Evolutionary conservation across 495 filamentous ascomycete genomes (phyloP).

Genomic region (Bacidia gigantensis): DNA sequence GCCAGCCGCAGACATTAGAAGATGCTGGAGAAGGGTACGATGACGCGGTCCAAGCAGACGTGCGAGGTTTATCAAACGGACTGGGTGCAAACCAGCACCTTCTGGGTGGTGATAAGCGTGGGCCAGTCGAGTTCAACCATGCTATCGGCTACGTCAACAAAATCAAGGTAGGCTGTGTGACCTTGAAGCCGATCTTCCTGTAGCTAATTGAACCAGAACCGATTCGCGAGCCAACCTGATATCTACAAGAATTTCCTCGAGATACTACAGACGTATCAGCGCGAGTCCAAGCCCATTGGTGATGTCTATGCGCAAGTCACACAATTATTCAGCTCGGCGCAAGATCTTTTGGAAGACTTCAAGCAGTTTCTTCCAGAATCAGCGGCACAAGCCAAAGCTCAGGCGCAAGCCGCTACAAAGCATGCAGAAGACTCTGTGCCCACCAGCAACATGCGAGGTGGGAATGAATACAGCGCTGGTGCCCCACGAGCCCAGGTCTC

Average conservation of each 20-base stretch:
- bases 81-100: conserved; percentile 40
- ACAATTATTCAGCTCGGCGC: conserved; percentile 78
- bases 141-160: conserved; percentile 99
- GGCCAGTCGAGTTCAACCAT: conserved; percentile 98
- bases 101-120: conserved; percentile 54
- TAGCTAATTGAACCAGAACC: conserved; percentile 44
- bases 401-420: conserved; percentile 45
- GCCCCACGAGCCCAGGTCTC: conserved; percentile 31
- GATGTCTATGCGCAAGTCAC: conserved; percentile 98
- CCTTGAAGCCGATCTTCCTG: neutral
- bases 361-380: conserved; percentile 98
- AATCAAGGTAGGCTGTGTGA: conserved; percentile 62
- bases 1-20: conserved; percentile 11
- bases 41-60: conserved; percentile 11
- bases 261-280: conserved; percentile 95
- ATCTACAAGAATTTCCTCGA: conserved; percentile 99
- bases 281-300: conserved; percentile 95
- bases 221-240: conserved; percentile 85
- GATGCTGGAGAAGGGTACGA: conserved; percentile 21
- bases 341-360: conserved; percentile 96
- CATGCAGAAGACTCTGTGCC: conserved; percentile 54
- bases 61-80: conserved; percentile 23
- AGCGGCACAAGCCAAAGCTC: conserved; percentile 73
- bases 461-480: conserved; percentile 29
- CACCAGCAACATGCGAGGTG: conserved; percentile 45